Evolutionary conservation across 179 eudicot genomes (phyloP).

Genomic region (Patellifolia procumbens): DNA sequence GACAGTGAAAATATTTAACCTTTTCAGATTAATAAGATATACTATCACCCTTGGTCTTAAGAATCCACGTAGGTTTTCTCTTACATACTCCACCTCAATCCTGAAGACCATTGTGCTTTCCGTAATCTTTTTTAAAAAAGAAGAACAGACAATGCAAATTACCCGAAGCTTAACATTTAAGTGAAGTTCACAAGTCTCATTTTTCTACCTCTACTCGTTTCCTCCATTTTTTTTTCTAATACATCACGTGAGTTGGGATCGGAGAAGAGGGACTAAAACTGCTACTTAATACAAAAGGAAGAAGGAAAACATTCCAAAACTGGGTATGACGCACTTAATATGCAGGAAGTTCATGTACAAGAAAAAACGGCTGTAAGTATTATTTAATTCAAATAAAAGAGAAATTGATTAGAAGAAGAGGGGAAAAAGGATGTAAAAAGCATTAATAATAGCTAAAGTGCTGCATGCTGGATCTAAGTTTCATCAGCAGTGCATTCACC

Average conservation of each 20-base stretch:
- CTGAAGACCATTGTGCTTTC: neutral
- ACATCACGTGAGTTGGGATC: no score
- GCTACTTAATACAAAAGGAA: no score
- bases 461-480: neutral
- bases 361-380: no score
- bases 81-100: neutral
- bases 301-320: no score
- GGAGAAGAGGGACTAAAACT: no score
- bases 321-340: no score
- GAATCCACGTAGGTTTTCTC: neutral
- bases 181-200: neutral
- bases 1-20: neutral
- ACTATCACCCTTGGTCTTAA: neutral
- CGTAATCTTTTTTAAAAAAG: neutral
- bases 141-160: neutral
- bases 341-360: no score
- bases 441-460: neutral
- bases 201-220: neutral
- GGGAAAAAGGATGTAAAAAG: neutral
- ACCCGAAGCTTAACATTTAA: neutral
- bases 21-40: neutral
- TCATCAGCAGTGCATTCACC: neutral
- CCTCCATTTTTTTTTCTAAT: no score
- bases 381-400: no score
- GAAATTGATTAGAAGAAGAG: neutral